These are phyloP conservation scores for Hypoxylon sp. DNA, from an alignment of 2,329 filamentous ascomycete species.

Conservation along the genomic window DNA sequence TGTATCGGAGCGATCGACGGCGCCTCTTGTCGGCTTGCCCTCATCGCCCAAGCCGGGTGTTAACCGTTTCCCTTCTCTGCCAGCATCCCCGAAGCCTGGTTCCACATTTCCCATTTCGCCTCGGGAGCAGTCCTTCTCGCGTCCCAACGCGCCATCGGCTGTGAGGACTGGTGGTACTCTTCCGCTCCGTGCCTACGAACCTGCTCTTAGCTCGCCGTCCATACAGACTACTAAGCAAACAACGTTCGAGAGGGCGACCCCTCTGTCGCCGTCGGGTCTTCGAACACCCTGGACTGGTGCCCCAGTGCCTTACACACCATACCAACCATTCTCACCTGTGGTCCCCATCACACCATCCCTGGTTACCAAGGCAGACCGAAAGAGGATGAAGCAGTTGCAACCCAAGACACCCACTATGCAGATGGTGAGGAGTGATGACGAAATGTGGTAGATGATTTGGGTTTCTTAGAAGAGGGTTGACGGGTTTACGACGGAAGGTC, in stretches of 20 bases:
- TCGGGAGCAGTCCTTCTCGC: slow-evolving; percentile 58
- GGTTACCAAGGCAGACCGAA: slow-evolving; percentile 74
- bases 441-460: slow-evolving; percentile 66
- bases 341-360: slow-evolving; percentile 80
- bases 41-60: slow-evolving; percentile 53
- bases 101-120: slow-evolving; percentile 54
- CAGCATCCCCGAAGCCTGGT: slow-evolving; percentile 49
- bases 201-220: slow-evolving; percentile 61
- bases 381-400: slow-evolving; percentile 70
- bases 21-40: slow-evolving; percentile 61
- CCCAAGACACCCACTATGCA: slow-evolving; percentile 69
- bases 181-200: slow-evolving; percentile 69
- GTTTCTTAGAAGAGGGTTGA: slow-evolving; percentile 8
- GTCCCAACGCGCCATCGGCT: slow-evolving; percentile 60
- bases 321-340: slow-evolving; percentile 80
- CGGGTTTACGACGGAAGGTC: slow-evolving; percentile 15
- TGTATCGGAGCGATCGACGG: slow-evolving; percentile 59
- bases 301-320: slow-evolving; percentile 76
- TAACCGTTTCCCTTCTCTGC: slow-evolving; percentile 48
- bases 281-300: slow-evolving; percentile 70
- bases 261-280: slow-evolving; percentile 64
- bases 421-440: slow-evolving; percentile 69
- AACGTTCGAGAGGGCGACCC: slow-evolving; percentile 65
- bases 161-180: slow-evolving; percentile 65
- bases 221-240: slow-evolving; percentile 68